A percentile compares a stretch with the other conserved stretches of the same genome.
These are phyloP conservation scores for Cercospora janseana DNA, from an alignment of 2,329 filamentous ascomycete genomes.

Conservation along the genomic window DNA sequence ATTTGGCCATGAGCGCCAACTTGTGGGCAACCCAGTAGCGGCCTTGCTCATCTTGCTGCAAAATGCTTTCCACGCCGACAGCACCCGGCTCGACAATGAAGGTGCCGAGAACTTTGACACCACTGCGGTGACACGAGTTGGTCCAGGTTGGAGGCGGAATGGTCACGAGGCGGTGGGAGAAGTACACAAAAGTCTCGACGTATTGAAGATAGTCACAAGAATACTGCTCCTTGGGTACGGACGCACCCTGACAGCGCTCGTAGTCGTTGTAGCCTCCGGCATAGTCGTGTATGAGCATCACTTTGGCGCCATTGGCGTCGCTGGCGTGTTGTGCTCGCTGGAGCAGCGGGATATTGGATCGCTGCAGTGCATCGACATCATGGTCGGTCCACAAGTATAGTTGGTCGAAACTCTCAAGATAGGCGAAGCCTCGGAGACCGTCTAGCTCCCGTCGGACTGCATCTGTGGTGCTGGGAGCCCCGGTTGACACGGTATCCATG, in stretches of 20 bases:
- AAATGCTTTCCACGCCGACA: slow-evolving; percentile 35
- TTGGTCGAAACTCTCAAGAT: slow-evolving; percentile 44
- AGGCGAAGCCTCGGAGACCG: slow-evolving; percentile 38
- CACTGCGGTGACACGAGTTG: slow-evolving; percentile 49
- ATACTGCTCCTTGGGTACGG: slow-evolving; percentile 39
- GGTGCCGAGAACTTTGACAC: slow-evolving; percentile 45
- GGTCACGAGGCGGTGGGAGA: slow-evolving; percentile 49
- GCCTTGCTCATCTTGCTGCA: slow-evolving; percentile 21
- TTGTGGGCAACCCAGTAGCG: slow-evolving; percentile 38
- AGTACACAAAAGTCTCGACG: slow-evolving; percentile 49
- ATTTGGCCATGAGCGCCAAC: slow-evolving; percentile 41
- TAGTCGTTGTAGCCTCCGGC: slow-evolving; percentile 48
- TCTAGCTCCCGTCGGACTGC: neutral
- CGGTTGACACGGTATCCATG: neutral
- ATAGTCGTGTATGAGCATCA: slow-evolving; percentile 43
- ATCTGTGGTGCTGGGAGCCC: neutral
- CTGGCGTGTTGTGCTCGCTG: slow-evolving; percentile 17
- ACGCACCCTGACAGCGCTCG: slow-evolving; percentile 39
- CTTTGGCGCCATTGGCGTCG: slow-evolving; percentile 18
- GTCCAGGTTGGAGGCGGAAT: slow-evolving; percentile 48
- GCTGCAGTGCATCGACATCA: slow-evolving; percentile 39
- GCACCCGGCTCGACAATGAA: slow-evolving; percentile 46
- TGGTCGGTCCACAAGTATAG: slow-evolving; percentile 37
- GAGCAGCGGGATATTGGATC: slow-evolving; percentile 42
- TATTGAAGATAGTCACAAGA: slow-evolving; percentile 47